A percentile compares a stretch with the other conserved stretches of the same genome.
These are phyloP conservation scores for Furcasterigmium furcatum DNA, from an alignment of 2,329 filamentous ascomycete species.

Conservation along the genomic window DNA sequence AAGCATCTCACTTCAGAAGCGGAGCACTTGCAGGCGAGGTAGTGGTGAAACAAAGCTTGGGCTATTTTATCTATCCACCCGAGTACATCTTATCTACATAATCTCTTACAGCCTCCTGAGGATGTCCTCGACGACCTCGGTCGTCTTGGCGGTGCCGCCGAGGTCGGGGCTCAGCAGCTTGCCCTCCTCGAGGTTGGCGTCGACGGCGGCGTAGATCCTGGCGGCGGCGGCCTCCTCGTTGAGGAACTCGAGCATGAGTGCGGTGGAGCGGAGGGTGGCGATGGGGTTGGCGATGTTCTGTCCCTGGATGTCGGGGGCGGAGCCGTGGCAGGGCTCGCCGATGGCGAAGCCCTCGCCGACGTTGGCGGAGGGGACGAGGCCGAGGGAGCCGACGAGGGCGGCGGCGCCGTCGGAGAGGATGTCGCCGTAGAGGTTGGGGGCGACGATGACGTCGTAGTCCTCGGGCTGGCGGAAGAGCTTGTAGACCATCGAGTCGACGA, in stretches of 20 bases:
- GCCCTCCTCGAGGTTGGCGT: slow-evolving; percentile 83
- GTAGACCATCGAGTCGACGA: slow-evolving; percentile 99
- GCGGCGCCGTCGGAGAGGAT: slow-evolving; percentile 94
- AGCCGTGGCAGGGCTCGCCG: slow-evolving; percentile 96
- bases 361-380: slow-evolving; percentile 91
- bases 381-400: slow-evolving; percentile 81
- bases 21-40: too few species aligned
- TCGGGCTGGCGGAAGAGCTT: slow-evolving; percentile 96
- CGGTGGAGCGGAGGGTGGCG: slow-evolving; percentile 86
- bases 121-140: slow-evolving; percentile 84
- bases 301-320: slow-evolving; percentile 92
- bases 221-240: slow-evolving; percentile 83
- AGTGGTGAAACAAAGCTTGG: neutral
- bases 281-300: slow-evolving; percentile 93
- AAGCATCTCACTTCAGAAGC: neutral
- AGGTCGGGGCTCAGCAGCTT: slow-evolving; percentile 84
- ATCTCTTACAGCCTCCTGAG: slow-evolving; percentile 68
- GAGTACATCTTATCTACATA: neutral
- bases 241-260: slow-evolving; percentile 94
- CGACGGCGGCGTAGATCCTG: slow-evolving; percentile 86
- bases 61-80: neutral
- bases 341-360: slow-evolving; percentile 94
- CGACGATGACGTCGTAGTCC: slow-evolving; percentile 96
- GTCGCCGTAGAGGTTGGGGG: slow-evolving; percentile 96
- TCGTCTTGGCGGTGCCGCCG: slow-evolving; percentile 80